Conservation (phyloP, 192 early-diverging fungal genomes). For the Linnemannia elongata region DNA sequence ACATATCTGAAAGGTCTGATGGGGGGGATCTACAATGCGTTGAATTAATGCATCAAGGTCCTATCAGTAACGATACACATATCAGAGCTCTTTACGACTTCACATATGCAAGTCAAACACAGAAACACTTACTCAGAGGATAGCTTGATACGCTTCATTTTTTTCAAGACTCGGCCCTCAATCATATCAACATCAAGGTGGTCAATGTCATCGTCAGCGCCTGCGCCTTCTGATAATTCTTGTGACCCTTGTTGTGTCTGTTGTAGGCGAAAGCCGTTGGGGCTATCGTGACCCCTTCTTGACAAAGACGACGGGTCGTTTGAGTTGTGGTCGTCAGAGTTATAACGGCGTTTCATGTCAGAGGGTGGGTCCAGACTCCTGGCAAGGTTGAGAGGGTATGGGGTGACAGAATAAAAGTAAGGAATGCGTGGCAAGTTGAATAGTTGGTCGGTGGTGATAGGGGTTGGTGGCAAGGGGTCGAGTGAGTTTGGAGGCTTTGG, state of each 20-base stretch:
- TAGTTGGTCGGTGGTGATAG: conserved; percentile 8
- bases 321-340: background rate
- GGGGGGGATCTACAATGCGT: conserved; percentile 10
- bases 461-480: background rate
- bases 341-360: conserved; percentile 41
- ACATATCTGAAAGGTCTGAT: background rate
- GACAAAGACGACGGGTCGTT: background rate
- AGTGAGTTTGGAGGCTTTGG: conserved; percentile 14
- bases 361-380: background rate
- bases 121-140: conserved; percentile 36
- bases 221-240: background rate
- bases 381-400: conserved; percentile 22
- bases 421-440: conserved; percentile 42
- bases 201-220: conserved; percentile 19
- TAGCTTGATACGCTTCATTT: conserved; percentile 43
- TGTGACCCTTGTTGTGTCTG: conserved; percentile 4
- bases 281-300: background rate
- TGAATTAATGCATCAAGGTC: background rate
- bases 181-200: conserved; percentile 14
- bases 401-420: conserved; percentile 46
- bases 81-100: background rate
- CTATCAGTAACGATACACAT: background rate
- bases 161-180: conserved; percentile 43
- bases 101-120: no score
- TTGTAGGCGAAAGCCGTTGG: background rate